Percentiles rank a stretch among this genome's conserved stretches.
Evolutionary conservation across 164 flowering plant genomes (phyloP).

Genomic region (Sextonia rubra): DNA sequence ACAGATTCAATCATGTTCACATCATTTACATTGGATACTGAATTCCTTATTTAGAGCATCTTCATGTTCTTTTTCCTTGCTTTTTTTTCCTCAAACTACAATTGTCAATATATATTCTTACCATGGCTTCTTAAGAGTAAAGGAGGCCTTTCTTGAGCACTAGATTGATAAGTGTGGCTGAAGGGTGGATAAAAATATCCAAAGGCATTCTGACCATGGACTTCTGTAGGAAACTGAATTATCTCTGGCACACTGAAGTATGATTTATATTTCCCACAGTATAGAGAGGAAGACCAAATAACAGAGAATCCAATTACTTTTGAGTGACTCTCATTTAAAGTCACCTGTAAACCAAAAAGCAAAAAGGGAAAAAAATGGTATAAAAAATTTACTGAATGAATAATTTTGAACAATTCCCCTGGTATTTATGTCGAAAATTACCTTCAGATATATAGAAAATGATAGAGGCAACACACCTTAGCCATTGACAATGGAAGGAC

Average conservation of each 20-base stretch:
- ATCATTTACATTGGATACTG: neutral
- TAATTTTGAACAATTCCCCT: neutral
- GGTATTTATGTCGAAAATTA: neutral
- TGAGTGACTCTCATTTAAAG: conserved; percentile 41
- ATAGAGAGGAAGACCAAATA: conserved; percentile 77
- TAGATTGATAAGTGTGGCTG: conserved; percentile 60
- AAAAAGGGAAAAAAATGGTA: neutral
- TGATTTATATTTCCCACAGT: conserved; percentile 43
- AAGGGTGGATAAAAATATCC: conserved; percentile 92
- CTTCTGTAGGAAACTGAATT: conserved; percentile 83
- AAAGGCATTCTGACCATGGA: conserved; percentile 76
- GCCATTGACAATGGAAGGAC: conserved; percentile 67
- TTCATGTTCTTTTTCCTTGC: no score
- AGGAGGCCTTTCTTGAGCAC: conserved; percentile 80
- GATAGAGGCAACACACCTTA: conserved; percentile 39
- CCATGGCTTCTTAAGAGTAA: conserved; percentile 83
- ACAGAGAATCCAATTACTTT: conserved; percentile 52
- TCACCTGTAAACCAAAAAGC: conserved; percentile 45
- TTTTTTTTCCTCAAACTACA: neutral
- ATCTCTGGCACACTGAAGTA: conserved; percentile 77
- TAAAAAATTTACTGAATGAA: neutral
- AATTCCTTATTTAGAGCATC: neutral
- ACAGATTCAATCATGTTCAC: neutral
- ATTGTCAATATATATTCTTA: conserved; percentile 14
- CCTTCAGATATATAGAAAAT: neutral